A percentile compares a stretch with the other conserved stretches of the same genome.
Evolutionary conservation across 2,329 filamentous ascomycete genomes (phyloP).

Genomic region (Colletotrichum abscissum): DNA sequence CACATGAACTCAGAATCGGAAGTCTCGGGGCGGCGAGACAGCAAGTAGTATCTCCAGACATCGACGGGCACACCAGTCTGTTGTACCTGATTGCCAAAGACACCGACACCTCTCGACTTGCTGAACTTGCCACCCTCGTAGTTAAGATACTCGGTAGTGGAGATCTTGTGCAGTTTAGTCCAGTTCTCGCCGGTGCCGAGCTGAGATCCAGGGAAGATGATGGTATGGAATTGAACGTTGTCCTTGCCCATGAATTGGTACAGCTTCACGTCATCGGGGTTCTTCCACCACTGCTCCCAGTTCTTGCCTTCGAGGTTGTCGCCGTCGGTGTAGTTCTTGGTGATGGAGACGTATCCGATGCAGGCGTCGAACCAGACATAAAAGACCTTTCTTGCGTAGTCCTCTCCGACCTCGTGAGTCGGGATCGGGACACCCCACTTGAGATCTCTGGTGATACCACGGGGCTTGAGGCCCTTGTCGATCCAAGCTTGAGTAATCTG

Average conservation of each 20-base stretch:
- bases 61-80: constrained; percentile 86
- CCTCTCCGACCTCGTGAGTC: constrained; percentile 58
- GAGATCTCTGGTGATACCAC: constrained; percentile 91
- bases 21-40: constrained; percentile 86
- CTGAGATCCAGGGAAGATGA: constrained; percentile 91
- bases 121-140: constrained; percentile 93
- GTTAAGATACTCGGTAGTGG: constrained; percentile 88
- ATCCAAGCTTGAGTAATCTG: constrained; percentile 86
- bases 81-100: constrained; percentile 90
- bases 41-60: constrained; percentile 94
- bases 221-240: constrained; percentile 81
- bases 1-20: constrained; percentile 92
- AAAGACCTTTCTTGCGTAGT: constrained; percentile 76
- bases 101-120: constrained; percentile 89
- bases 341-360: constrained; percentile 87
- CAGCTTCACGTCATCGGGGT: constrained; percentile 86
- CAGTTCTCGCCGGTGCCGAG: constrained; percentile 86
- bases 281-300: constrained; percentile 96
- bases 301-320: constrained; percentile 63
- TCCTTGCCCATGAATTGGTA: constrained; percentile 93
- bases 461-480: constrained; percentile 83
- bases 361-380: constrained; percentile 69
- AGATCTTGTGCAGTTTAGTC: constrained; percentile 90
- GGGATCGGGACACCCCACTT: constrained; percentile 83
- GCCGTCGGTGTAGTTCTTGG: constrained; percentile 82